A percentile compares a stretch with the other conserved stretches of the same genome.
Evolutionary conservation across 176 grass and related monocot species (phyloP).

Genomic region (Triticum timopheevii): DNA sequence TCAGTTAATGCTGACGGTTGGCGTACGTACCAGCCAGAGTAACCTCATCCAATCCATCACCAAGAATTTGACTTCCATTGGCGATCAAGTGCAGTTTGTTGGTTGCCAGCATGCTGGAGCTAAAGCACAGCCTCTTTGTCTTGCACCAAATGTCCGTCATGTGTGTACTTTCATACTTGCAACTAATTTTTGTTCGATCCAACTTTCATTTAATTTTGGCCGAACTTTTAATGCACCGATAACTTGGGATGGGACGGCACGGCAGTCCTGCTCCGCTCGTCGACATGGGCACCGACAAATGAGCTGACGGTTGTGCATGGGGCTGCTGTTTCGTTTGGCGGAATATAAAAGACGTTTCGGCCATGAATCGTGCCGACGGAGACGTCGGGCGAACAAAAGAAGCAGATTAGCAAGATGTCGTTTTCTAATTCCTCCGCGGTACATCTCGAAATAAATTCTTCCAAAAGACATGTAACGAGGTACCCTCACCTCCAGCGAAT

Average conservation of each 20-base stretch:
- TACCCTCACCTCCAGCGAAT: no score
- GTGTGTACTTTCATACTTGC: background rate
- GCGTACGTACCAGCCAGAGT: background rate
- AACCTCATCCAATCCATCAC: background rate
- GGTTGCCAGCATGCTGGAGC: background rate
- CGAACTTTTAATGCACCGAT: background rate
- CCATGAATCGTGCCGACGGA: constrained; percentile 1
- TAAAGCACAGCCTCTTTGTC: background rate
- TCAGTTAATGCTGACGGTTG: constrained; percentile 9
- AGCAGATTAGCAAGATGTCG: background rate
- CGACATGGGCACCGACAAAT: background rate
- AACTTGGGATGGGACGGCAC: background rate
- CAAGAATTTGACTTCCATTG: constrained; percentile 2
- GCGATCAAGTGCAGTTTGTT: constrained; percentile 27
- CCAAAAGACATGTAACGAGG: background rate
- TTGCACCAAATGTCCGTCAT: background rate
- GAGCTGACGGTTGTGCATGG: background rate
- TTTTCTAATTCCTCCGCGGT: background rate
- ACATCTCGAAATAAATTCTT: background rate
- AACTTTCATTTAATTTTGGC: background rate
- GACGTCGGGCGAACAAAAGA: background rate
- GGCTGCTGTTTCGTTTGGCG: background rate
- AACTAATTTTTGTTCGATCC: background rate
- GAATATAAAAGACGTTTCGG: background rate
- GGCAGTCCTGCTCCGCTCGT: background rate